phyloP scores from a whole-genome alignment of 2,329 filamentous ascomycete species.

The Trichoderma aggressivum region DNA sequence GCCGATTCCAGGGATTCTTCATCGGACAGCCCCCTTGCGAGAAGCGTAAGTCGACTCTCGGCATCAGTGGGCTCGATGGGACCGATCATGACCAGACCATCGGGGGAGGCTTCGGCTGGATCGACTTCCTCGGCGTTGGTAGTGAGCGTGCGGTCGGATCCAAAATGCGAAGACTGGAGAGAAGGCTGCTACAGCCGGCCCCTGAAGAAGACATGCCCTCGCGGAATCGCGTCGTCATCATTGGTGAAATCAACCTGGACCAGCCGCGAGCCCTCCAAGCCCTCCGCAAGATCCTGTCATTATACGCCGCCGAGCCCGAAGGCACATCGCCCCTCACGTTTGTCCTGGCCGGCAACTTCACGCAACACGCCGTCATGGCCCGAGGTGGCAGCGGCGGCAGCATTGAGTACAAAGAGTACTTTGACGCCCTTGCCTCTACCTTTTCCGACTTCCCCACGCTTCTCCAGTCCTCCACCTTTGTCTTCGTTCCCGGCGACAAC shows the following conservation, averaged over 20 bases:
- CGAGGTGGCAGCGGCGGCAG: constrained; percentile 71
- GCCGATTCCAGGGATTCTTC: constrained; percentile 84
- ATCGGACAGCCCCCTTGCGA: constrained; percentile 91
- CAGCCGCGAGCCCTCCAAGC: constrained; percentile 77
- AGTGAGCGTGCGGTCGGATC: constrained; percentile 80
- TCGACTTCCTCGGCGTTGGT: constrained; percentile 89
- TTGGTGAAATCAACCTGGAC: constrained; percentile 86
- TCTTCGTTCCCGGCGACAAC: constrained; percentile 94
- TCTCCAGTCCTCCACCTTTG: constrained; percentile 74
- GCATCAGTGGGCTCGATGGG: constrained; percentile 60
- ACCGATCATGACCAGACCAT: constrained; percentile 59
- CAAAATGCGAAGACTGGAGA: constrained; percentile 79
- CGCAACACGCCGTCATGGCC: constrained; percentile 61
- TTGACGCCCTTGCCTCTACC: constrained; percentile 79
- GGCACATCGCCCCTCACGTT: constrained; percentile 72
- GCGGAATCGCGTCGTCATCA: constrained; percentile 62
- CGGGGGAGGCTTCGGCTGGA: constrained; percentile 89
- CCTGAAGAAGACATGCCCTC: constrained; percentile 35
- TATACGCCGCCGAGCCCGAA: constrained; percentile 65
- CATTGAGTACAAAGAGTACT: constrained; percentile 96
- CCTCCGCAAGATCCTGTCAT: constrained; percentile 70
- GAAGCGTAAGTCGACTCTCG: constrained; percentile 73
- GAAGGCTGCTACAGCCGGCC: constrained; percentile 55
- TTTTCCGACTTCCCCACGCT: constrained; percentile 81
- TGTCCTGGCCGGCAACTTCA: constrained; percentile 83